Conservation (phyloP, 2,329 filamentous ascomycete species). For the Emmonsia crescens region DNA sequence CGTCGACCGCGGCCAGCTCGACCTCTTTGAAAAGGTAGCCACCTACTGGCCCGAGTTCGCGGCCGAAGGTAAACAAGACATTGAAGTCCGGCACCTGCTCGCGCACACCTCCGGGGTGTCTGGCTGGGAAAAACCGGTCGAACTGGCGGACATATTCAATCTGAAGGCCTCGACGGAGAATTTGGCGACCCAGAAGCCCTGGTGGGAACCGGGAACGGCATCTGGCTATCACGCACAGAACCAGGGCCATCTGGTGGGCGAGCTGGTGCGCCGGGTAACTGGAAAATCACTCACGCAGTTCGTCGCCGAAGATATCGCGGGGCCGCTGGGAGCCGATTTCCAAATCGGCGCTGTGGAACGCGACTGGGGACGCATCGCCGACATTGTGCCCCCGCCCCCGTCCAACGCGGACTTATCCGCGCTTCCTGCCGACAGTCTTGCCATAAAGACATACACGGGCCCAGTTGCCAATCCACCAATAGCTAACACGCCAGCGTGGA, state of each 20-base stretch:
- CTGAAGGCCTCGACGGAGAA: constrained; percentile 18
- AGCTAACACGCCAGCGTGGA: constrained; percentile 24
- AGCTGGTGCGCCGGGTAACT: constrained; percentile 32
- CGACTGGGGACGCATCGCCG: constrained; percentile 33
- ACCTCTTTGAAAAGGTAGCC: constrained; percentile 28
- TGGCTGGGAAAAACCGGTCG: constrained; percentile 25
- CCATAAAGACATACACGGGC: constrained; percentile 22
- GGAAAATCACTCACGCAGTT: constrained; percentile 37
- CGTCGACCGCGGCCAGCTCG: constrained; percentile 30
- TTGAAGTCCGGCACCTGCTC: constrained; percentile 33
- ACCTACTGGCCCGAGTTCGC: constrained; percentile 41
- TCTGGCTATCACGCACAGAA: constrained; percentile 34
- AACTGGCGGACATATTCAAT: constrained; percentile 26
- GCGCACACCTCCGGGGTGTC: constrained; percentile 31
- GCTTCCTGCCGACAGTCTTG: constrained; percentile 13
- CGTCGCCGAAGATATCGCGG: constrained; percentile 33
- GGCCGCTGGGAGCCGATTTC: constrained; percentile 38
- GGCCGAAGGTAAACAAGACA: constrained; percentile 30
- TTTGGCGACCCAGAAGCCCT: constrained; percentile 34
- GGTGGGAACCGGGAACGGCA: constrained; percentile 36
- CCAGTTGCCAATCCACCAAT: constrained; percentile 16
- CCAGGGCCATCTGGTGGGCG: constrained; percentile 35
- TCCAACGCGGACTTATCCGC: constrained; percentile 12
- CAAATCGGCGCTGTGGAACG: constrained; percentile 34
- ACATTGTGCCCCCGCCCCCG: constrained; percentile 20